phyloP scores from a whole-genome alignment of 768 basidiomycete species.

The Crepidotus variabilis region DNA sequence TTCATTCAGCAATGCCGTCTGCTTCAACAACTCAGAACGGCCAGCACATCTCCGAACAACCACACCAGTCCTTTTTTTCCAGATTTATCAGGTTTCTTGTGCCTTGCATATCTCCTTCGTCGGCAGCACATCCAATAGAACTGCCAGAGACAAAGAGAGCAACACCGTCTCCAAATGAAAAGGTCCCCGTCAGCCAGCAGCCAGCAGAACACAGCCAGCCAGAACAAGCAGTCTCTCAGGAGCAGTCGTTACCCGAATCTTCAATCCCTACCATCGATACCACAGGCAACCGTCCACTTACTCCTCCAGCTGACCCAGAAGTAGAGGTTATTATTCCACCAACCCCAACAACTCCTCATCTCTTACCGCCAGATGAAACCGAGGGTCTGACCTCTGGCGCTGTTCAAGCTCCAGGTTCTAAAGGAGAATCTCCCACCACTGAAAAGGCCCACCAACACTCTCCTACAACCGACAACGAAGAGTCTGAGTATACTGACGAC shows the following conservation, averaged over 20 bases:
- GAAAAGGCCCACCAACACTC: conserved; percentile 27
- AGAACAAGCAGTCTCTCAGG: background rate
- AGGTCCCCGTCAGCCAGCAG: background rate
- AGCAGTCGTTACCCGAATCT: background rate
- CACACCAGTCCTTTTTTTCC: background rate
- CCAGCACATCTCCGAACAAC: background rate
- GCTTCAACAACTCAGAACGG: background rate
- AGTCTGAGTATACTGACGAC: conserved; percentile 68
- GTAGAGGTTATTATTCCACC: conserved; percentile 35
- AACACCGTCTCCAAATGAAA: background rate
- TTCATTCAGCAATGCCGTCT: background rate
- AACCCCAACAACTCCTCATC: conserved; percentile 29
- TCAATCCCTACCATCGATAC: background rate
- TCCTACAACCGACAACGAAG: conserved; percentile 48
- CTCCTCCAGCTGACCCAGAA: conserved; percentile 15
- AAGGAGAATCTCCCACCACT: conserved; percentile 37
- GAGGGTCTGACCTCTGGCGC: conserved; percentile 89
- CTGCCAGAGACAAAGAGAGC: background rate
- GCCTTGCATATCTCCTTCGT: background rate
- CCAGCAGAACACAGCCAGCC: background rate
- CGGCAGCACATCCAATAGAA: background rate
- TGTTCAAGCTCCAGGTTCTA: conserved; percentile 88
- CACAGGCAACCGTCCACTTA: conserved; percentile 7
- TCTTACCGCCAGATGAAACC: conserved; percentile 64
- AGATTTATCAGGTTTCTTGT: background rate